Evolutionary conservation across 1,284 basidiomycete genomes (phyloP), one percentile per base, ranked within the genome.

Genomic region (Stygiomarasmius scandens): DNA sequence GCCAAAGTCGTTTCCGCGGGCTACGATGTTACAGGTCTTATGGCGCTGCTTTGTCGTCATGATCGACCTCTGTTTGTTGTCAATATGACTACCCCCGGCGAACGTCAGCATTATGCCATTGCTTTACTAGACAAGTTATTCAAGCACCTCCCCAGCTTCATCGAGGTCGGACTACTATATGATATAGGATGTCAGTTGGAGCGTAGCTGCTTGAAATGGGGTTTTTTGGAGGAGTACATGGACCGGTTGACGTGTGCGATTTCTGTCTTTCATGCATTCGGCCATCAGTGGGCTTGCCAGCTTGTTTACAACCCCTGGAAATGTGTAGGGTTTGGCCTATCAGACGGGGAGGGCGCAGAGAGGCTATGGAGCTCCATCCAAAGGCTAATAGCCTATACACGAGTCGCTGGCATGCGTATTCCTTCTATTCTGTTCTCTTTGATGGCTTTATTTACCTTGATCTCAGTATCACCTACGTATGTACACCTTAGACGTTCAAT

Each of bases 251-350:
- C 52, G 1, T 71, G 67, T 54, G 70, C 59, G n/a, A 61, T 69
- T 1, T 62, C 67, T 1, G 63, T 71, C 4, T 70, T 74, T 51
- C 71, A 74, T 63, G 70, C 70, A 1, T 74, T 69, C 58, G 70
- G 70, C 1, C 71, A 72, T 56, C 25, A 36, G 14, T 50, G 49
- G 49, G 24, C 49, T 3, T 50, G 49, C 20, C 49, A 50, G 22
- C 3, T 29, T 19, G 44, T 62, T 20, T 69, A 66, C 51, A 59
- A 68, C 46, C 67, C 67, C 4, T 16, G 64, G 2, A 65, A 63
- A 53, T 34, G 55, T n/a, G 2, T 22, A 22, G 63, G 61, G 6
- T 65, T 66, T 55, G 67, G 66, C 3, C 53, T 66, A 1, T 54
- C 63, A 22, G 63, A 68, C 57, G 67, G 67, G 3, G 63, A 69